phyloP scores from a whole-genome alignment of 768 basidiomycete genomes.

The Lactarius vividus region DNA sequence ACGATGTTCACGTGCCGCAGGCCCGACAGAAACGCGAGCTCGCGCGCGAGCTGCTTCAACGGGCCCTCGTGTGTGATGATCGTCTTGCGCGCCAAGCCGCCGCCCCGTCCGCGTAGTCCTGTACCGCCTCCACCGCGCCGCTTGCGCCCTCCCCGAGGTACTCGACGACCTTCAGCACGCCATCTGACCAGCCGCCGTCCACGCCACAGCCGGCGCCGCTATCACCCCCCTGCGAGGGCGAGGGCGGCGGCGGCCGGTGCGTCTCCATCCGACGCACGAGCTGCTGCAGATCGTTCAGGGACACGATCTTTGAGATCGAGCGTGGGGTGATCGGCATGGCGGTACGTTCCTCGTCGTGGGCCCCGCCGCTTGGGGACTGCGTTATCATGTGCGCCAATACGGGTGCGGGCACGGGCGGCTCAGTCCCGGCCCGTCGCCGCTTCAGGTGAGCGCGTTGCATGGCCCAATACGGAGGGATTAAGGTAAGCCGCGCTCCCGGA shows the following conservation, averaged over 20 bases:
- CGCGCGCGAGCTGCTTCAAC: constrained; percentile 80
- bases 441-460: background rate
- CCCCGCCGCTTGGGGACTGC: background rate
- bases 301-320: constrained; percentile 22
- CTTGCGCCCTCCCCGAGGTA: constrained; percentile 88
- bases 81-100: constrained; percentile 88
- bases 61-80: constrained; percentile 84
- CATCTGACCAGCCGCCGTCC: constrained; percentile 49
- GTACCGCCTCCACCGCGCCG: constrained; percentile 87
- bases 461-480: background rate
- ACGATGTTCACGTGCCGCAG: constrained; percentile 81
- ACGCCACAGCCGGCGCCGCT: background rate
- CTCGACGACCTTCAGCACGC: constrained; percentile 61
- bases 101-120: constrained; percentile 68
- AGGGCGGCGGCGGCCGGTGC: background rate
- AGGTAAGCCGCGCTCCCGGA: constrained; percentile 5
- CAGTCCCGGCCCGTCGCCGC: background rate
- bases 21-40: constrained; percentile 79
- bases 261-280: constrained; percentile 23
- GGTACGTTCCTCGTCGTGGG: constrained; percentile 8
- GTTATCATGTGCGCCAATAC: background rate
- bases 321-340: constrained; percentile 20
- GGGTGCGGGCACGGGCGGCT: background rate
- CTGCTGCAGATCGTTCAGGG: constrained; percentile 18
- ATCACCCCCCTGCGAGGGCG: background rate